phyloP scores from a whole-genome alignment of 306 rosid species.

The cucumber (Cucumis sativus) region DNA sequence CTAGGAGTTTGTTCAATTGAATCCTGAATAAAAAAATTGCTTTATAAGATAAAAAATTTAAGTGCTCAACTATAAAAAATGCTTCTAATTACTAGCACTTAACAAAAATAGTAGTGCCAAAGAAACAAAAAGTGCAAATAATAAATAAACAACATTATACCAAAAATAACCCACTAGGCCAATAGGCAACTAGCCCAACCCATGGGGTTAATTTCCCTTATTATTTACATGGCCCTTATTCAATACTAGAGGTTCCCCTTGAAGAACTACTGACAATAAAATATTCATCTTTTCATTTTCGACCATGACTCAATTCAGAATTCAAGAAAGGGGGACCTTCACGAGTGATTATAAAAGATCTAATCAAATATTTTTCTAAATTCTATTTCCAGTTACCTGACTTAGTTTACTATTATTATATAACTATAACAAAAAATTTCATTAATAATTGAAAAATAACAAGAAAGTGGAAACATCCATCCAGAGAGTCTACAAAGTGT shows the following conservation, averaged over 20 bases:
- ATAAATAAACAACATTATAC: neutral
- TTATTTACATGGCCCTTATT: neutral
- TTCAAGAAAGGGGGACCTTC: neutral
- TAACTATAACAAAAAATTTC: neutral
- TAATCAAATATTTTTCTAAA: neutral
- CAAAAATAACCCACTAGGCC: neutral
- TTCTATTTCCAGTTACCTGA: neutral
- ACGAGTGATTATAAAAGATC: neutral
- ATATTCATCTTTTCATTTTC: neutral
- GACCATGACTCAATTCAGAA: neutral
- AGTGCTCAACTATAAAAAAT: neutral
- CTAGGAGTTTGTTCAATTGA: constrained; percentile 29
- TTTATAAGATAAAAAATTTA: neutral
- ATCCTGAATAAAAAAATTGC: constrained; percentile 39
- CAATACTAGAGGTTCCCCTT: neutral
- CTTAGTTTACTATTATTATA: neutral
- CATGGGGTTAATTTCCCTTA: neutral
- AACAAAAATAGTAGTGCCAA: neutral
- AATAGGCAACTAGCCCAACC: neutral
- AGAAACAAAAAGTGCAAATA: neutral
- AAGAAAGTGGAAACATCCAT: neutral
- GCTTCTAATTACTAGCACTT: neutral
- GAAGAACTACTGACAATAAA: neutral
- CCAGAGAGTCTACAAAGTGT: neutral
- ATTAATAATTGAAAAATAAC: neutral